phyloP scores from a whole-genome alignment of 441 rosid genomes.

The Viola pubescens region DNA sequence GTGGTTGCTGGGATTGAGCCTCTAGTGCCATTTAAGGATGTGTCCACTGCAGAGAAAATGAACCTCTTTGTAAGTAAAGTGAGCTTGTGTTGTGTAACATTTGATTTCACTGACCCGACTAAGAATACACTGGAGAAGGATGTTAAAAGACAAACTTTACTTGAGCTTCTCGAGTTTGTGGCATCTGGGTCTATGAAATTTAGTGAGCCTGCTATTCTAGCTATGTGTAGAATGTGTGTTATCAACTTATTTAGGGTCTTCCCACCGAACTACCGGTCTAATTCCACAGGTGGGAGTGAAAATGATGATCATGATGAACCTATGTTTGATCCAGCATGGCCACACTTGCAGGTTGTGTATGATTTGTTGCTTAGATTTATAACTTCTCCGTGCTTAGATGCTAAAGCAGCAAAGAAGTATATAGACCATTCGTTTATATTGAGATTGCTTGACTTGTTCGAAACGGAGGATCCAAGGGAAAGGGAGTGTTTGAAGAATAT shows the following conservation, averaged over 20 bases:
- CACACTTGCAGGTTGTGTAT: slow-evolving; percentile 78
- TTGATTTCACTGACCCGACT: slow-evolving; percentile 71
- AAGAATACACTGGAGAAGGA: slow-evolving; percentile 67
- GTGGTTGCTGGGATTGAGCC: slow-evolving; percentile 81
- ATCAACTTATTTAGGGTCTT: slow-evolving; percentile 67
- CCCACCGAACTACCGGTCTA: slow-evolving; percentile 57
- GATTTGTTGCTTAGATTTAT: slow-evolving; percentile 75
- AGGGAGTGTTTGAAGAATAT: slow-evolving; percentile 76
- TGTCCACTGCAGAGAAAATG: slow-evolving; percentile 55
- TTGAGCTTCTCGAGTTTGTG: slow-evolving; percentile 75
- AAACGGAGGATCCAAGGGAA: slow-evolving; percentile 88
- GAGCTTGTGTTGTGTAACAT: slow-evolving; percentile 74
- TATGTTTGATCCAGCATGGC: slow-evolving; percentile 78
- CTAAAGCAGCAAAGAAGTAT: slow-evolving; percentile 73
- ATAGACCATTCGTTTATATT: slow-evolving; percentile 74
- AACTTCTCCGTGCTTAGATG: slow-evolving; percentile 61
- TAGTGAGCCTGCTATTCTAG: slow-evolving; percentile 69
- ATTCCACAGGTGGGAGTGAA: slow-evolving; percentile 24
- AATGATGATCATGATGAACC: slow-evolving; percentile 70
- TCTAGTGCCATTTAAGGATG: slow-evolving; percentile 74
- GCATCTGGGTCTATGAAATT: slow-evolving; percentile 53
- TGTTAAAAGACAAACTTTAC: slow-evolving; percentile 66
- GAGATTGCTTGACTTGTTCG: slow-evolving; percentile 75
- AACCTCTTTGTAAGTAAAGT: slow-evolving; percentile 78
- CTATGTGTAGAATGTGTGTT: slow-evolving; percentile 88